Evolutionary conservation across 176 grass and related monocot genomes (phyloP), one percentile per base, ranked within the genome.

Genomic region (Zea luxurians): DNA sequence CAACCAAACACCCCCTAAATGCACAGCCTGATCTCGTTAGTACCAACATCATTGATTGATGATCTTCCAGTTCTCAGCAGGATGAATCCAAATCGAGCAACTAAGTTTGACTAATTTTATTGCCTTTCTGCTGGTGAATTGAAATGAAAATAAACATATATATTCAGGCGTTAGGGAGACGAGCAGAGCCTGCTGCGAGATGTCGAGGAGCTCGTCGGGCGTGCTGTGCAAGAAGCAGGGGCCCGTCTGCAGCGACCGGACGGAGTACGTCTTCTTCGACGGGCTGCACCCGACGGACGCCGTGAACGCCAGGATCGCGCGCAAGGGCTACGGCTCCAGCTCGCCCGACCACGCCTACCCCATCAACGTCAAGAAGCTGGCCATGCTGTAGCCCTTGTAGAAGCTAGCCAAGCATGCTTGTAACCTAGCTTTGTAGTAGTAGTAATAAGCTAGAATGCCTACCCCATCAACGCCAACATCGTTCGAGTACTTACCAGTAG

Each of bases 221-320:
- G 76, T 89, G 48, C 81, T 93, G 3, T 93, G 90, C 27, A 8
- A 68, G 38, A 87, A 80, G 61, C 73, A 6, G 2, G 87, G 90
- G 63, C 73, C 61, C 47, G 73, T 83, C 1, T 93, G 90, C 87
- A 61, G 64, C 3, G 76, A 87, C 77, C 77, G 90, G 46, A 73
- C 48, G 13, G 58, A 83, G 46, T 86, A 89, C 15, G 81, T 89
- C 1, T 93, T 93, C 84, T 93, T 93, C 54, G 87, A 93, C 73
- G 90, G 90, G 11, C 90, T 89, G 21, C 90, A 93, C 77, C 90
- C 90, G 4, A 93, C 87, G 7, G 90, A 93, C 43, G 73, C 75
- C 4, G 87, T 93, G 50, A 93, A 93, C 18, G 81, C 34, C 20
- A 75, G 63, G 90, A 82, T 93, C 48, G 77, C 84, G 11, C 81